These are phyloP conservation scores for Fusarium citri DNA, from an alignment of 2,329 filamentous ascomycete species.

Conservation along the genomic window DNA sequence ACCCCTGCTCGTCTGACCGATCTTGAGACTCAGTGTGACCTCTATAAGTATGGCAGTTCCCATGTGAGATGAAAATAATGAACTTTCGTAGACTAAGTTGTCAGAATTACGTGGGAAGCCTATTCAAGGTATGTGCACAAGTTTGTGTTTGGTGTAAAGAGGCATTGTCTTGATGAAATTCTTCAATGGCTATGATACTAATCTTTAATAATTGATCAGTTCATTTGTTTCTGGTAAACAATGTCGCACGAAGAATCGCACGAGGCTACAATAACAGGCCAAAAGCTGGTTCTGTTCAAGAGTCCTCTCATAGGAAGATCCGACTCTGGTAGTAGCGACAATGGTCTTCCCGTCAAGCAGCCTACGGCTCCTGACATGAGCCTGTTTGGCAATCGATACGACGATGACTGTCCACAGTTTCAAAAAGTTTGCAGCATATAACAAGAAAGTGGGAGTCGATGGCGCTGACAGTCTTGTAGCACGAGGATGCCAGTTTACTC, in stretches of 20 bases:
- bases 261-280: slow-evolving; percentile 14
- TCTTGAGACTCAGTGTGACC: neutral
- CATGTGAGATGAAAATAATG: neutral
- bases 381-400: slow-evolving; percentile 44
- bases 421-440: slow-evolving; percentile 36
- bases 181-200: neutral
- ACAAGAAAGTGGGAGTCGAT: neutral
- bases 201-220: neutral
- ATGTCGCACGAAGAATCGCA: slow-evolving; percentile 33
- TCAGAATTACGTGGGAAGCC: neutral
- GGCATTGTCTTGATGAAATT: neutral
- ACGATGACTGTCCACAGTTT: slow-evolving; percentile 42
- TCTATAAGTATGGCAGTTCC: slow-evolving; percentile 2
- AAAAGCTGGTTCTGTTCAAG: slow-evolving; percentile 50
- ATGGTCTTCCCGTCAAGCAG: neutral
- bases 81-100: neutral
- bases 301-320: slow-evolving; percentile 44
- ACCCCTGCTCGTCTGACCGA: neutral
- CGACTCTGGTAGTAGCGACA: slow-evolving; percentile 23
- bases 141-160: neutral
- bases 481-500: slow-evolving; percentile 52
- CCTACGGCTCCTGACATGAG: slow-evolving; percentile 32
- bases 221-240: neutral
- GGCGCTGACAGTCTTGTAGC: slow-evolving; percentile 32
- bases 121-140: neutral